Conservation (phyloP, 371 early-diverging fungal species). For the Chytridium lagenaria region DNA sequence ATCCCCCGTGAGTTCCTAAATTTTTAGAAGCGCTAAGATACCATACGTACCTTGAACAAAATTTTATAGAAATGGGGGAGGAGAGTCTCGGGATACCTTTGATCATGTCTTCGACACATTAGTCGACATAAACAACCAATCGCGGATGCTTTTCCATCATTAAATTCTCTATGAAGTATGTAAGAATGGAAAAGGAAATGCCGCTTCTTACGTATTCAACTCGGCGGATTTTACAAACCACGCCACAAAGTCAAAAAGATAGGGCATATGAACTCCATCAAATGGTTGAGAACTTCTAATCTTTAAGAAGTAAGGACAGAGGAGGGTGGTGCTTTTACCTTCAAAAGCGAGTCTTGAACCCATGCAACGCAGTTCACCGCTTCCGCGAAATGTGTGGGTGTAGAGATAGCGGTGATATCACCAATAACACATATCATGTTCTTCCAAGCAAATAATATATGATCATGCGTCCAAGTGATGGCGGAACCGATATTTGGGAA, state of each 20-base stretch:
- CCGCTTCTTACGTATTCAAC: constrained; percentile 41
- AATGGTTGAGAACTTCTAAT: constrained; percentile 66
- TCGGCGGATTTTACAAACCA: constrained; percentile 75
- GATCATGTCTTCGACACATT: constrained; percentile 74
- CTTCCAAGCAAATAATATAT: constrained; percentile 65
- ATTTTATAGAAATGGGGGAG: constrained; percentile 73
- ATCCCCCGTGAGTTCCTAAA: constrained; percentile 65
- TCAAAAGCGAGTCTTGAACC: constrained; percentile 69
- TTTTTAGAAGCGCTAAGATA: constrained; percentile 25
- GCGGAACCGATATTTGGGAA: constrained; percentile 51
- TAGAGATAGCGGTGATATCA: constrained; percentile 67
- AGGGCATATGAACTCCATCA: constrained; percentile 58
- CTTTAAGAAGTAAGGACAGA: constrained; percentile 27
- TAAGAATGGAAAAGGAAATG: constrained; percentile 14
- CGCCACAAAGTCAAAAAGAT: constrained; percentile 68
- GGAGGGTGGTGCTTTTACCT: too few species aligned
- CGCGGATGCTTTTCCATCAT: constrained; percentile 65
- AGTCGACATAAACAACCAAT: constrained; percentile 75
- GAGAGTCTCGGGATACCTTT: constrained; percentile 59
- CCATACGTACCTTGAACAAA: constrained; percentile 60
- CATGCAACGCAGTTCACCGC: constrained; percentile 72
- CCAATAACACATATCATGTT: constrained; percentile 75
- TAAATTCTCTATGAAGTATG: constrained; percentile 51
- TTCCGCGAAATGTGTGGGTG: constrained; percentile 68
- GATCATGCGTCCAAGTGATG: constrained; percentile 51